Conservation (phyloP, 2,329 filamentous ascomycete species). For the Alternaria longipes region DNA sequence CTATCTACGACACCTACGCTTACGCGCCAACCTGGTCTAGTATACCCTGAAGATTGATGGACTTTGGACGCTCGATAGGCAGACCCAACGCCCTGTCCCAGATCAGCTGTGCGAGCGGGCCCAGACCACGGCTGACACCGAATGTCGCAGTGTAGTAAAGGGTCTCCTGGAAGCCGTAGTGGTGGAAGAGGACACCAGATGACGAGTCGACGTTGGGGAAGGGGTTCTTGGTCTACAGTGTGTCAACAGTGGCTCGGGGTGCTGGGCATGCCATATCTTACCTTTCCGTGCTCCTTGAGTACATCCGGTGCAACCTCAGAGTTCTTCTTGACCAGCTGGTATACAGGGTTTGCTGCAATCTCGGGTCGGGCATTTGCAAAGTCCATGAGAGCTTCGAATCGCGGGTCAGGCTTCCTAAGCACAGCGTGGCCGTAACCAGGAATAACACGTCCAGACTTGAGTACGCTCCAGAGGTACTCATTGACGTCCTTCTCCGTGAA, state of each 20-base stretch:
- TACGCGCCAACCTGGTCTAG: constrained; percentile 65
- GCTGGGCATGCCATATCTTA: constrained; percentile 34
- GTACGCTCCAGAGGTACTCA: constrained; percentile 89
- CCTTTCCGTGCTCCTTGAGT: constrained; percentile 91
- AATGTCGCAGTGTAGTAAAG: constrained; percentile 87
- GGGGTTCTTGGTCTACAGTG: constrained; percentile 82
- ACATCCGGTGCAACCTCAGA: constrained; percentile 90
- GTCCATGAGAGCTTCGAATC: constrained; percentile 96
- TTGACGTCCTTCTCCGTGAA: constrained; percentile 85
- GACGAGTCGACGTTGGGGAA: constrained; percentile 96
- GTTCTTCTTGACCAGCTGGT: constrained; percentile 93
- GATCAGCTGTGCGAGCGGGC: constrained; percentile 91
- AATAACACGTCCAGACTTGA: constrained; percentile 93
- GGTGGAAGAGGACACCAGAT: constrained; percentile 94
- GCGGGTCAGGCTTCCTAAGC: constrained; percentile 93
- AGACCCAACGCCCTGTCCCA: constrained; percentile 95
- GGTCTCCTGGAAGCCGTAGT: constrained; percentile 97
- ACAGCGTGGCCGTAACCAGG: constrained; percentile 97
- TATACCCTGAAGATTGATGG: constrained; percentile 89
- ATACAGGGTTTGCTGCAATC: constrained; percentile 87
- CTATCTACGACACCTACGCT: not conserved
- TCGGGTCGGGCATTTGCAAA: constrained; percentile 86
- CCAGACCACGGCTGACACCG: constrained; percentile 76
- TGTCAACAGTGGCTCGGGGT: constrained; percentile 10
- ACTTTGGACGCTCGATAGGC: constrained; percentile 98